Conservation (phyloP, 2,329 filamentous ascomycete species). For the Dryadomyces quercus-mongolicae region DNA sequence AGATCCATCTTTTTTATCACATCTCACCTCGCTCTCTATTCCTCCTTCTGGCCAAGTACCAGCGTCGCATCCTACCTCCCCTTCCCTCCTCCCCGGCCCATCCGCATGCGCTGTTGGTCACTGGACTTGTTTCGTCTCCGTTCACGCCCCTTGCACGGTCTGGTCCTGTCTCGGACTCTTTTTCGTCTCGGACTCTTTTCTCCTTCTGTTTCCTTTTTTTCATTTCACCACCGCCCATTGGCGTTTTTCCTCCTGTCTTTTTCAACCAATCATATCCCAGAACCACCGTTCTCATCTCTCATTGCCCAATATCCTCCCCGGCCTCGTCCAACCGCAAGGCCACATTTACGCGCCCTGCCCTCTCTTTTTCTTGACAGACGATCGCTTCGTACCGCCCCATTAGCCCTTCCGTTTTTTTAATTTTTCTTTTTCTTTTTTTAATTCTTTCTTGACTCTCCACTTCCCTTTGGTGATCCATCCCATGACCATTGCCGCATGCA, state of each 20-base stretch:
- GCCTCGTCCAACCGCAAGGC: neutral
- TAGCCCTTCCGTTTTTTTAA: neutral
- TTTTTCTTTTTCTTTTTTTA: neutral
- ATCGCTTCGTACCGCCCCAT: constrained; percentile 1
- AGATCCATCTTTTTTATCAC: neutral
- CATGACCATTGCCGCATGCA: neutral
- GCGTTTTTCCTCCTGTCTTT: neutral
- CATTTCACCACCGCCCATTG: neutral
- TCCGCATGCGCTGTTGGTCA: constrained; percentile 8
- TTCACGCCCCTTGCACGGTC: too few relatives aligned
- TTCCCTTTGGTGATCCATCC: neutral
- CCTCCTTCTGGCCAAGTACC: neutral
- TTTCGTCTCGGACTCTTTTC: constrained; percentile 3
- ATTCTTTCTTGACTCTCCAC: neutral
- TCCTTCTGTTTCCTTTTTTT: constrained; percentile 3
- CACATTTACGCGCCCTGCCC: neutral
- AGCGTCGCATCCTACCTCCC: neutral
- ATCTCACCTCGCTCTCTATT: neutral
- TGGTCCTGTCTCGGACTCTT: neutral
- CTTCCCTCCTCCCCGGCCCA: constrained; percentile 3
- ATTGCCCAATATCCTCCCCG: constrained; percentile 4
- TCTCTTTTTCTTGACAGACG: neutral
- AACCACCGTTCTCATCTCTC: neutral
- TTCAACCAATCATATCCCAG: neutral
- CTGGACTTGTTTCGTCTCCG: neutral